Evolutionary conservation across 2,329 filamentous ascomycete species (phyloP).

Genomic region (Exophiala oligosperma): DNA sequence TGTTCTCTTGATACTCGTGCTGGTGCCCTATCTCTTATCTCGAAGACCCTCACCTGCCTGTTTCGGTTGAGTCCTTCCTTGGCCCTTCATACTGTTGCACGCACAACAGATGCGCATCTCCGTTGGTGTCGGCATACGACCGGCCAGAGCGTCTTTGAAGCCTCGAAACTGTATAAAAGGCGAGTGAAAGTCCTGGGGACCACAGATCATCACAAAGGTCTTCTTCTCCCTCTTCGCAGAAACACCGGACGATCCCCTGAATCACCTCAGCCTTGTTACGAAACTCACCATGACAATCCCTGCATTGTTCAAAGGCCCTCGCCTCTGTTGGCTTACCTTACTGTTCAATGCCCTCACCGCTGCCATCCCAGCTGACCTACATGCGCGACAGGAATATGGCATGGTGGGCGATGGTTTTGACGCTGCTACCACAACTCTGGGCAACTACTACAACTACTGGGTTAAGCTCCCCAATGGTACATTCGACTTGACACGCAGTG

Average conservation of each 20-base stretch:
- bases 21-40: not conserved
- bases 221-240: not conserved
- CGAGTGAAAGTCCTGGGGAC: not conserved
- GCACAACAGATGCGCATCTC: not conserved
- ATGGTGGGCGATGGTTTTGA: constrained; percentile 19
- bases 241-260: not conserved
- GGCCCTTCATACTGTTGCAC: too few relatives aligned
- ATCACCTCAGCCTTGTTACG: not conserved
- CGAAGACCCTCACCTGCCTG: not conserved
- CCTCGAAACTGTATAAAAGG: not conserved
- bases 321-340: constrained; percentile 4
- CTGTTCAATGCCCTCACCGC: not conserved
- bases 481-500: constrained; percentile 35
- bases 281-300: not conserved
- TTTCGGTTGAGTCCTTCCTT: not conserved
- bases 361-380: constrained; percentile 3
- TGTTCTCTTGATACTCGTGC: not conserved
- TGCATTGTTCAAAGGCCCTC: not conserved
- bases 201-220: not conserved
- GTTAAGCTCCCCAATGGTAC: constrained; percentile 28
- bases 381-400: constrained; percentile 17
- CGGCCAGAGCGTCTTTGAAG: not conserved
- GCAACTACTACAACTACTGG: constrained; percentile 39
- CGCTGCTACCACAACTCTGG: constrained; percentile 16
- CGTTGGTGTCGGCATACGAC: not conserved